Base-by-base conservation (phyloP, 2,329 filamentous ascomycete genomes). In the Knufia petricola region DNA sequence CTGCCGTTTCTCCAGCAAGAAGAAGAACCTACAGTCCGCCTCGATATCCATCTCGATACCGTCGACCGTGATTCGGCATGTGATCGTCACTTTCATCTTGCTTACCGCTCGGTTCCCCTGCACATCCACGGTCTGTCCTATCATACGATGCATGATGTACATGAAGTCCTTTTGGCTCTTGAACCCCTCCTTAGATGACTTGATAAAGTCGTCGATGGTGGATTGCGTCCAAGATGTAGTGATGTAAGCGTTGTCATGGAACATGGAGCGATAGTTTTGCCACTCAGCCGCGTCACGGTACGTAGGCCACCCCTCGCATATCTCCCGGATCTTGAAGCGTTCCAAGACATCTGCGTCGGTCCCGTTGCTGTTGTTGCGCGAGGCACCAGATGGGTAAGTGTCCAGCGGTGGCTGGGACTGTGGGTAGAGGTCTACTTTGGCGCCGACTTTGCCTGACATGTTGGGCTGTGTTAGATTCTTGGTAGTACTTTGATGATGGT, bases 91-190 rank as follows among this genome's bases (percentile, higher is more conserved):
- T 63, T 75, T 75, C 72, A 75, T 74, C 63, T 74, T 75, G 52
- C 71, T 72, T 19, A 75, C 63, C 43, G 72, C 73, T 26, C 72
- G 70, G 37, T 54, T 57, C 6, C 55, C 63, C 8, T 57, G 51
- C 26, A 74, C 63, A 51, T 74, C 72, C 20, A 71, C 70, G 4
- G 66, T 59, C 1, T 69, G 72, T 17, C 72, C 71, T 59, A 69
- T 73, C 55, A 74, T 72, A 50, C 75, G 74, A 57, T 78, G 75
- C 72, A 76, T 74, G 62, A 78, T 78, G 63, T 76, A 77, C n/a
- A n/a, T n/a, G n/a, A n/a, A n/a, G n/a, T n/a, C n/a, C 44, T 69
- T 73, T 15, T 74, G 74, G 8, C 64, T 63, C 20, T 69, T 63
- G 60, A 76, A 75, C 49, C 74, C 74, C 7, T 64, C 60, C 53